Evolutionary conservation across 2,329 filamentous ascomycete species (phyloP).

Genomic region (Piedraia hortae): DNA sequence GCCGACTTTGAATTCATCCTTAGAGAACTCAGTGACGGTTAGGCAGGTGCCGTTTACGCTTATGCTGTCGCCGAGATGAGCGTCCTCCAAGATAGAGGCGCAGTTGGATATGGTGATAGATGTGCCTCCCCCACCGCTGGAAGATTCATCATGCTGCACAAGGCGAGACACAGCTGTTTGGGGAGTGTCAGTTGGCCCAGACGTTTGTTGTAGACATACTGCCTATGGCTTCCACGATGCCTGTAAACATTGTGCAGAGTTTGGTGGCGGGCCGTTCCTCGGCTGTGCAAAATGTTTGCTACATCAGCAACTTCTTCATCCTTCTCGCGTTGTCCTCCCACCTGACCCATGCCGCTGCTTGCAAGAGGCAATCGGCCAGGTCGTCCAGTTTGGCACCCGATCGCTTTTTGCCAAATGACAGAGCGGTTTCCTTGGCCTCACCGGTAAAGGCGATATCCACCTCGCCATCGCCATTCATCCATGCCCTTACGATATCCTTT

Average conservation of each 20-base stretch:
- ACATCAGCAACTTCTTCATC: background rate
- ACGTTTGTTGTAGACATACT: constrained; percentile 30
- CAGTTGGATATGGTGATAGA: constrained; percentile 60
- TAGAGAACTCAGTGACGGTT: constrained; percentile 52
- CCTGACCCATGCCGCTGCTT: constrained; percentile 47
- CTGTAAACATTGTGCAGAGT: constrained; percentile 67
- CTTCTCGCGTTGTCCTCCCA: constrained; percentile 34
- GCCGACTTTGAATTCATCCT: constrained; percentile 54
- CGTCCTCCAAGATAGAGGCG: constrained; percentile 55
- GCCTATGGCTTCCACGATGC: constrained; percentile 76
- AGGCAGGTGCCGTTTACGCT: constrained; percentile 88
- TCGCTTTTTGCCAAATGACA: constrained; percentile 22
- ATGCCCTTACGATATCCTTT: constrained; percentile 31
- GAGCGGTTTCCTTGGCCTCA: constrained; percentile 6
- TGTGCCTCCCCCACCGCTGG: constrained; percentile 47
- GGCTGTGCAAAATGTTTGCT: too few relatives aligned
- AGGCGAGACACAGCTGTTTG: constrained; percentile 52
- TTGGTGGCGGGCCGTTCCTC: too few relatives aligned
- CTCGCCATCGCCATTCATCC: constrained; percentile 16
- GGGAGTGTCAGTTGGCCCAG: constrained; percentile 12
- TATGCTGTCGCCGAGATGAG: constrained; percentile 76
- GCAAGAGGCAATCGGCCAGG: constrained; percentile 50
- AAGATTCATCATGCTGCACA: constrained; percentile 48
- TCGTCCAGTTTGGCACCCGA: constrained; percentile 42
- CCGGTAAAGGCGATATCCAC: constrained; percentile 7